These are phyloP conservation scores for Pythium grandisporangium DNA, from an alignment of 352 stramenopile species.

Conservation along the genomic window DNA sequence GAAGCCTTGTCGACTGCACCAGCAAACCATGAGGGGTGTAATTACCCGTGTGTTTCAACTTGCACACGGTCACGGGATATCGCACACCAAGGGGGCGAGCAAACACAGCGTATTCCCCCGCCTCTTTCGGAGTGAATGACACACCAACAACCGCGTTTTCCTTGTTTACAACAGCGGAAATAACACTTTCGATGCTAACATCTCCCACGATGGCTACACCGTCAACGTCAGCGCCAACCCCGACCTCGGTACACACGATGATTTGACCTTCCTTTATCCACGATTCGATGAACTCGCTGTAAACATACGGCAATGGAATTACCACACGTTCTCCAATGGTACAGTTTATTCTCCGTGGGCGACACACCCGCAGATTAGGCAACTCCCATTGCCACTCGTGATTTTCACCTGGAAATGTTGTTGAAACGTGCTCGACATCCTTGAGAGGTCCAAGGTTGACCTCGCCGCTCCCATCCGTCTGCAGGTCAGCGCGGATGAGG, in stretches of 20 bases:
- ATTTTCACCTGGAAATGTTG: slow-evolving; percentile 3
- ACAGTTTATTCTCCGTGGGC: slow-evolving; percentile 20
- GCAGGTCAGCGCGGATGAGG: slow-evolving; percentile 9
- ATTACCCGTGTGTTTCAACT: neutral
- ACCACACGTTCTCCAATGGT: slow-evolving; percentile 16
- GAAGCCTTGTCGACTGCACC: slow-evolving; percentile 11
- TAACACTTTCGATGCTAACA: slow-evolving; percentile 1
- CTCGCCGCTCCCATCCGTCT: slow-evolving; percentile 22
- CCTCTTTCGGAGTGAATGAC: neutral
- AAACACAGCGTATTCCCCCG: slow-evolving; percentile 21
- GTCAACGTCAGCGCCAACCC: neutral
- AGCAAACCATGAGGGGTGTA: slow-evolving; percentile 1
- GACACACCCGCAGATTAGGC: slow-evolving; percentile 17
- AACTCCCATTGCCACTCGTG: slow-evolving; percentile 26
- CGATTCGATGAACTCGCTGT: slow-evolving; percentile 10
- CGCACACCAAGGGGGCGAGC: slow-evolving; percentile 22
- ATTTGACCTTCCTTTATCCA: slow-evolving; percentile 20
- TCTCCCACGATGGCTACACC: slow-evolving; percentile 13
- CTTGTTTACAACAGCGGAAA: slow-evolving; percentile 16
- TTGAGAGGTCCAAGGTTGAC: slow-evolving; percentile 26
- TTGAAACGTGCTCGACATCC: slow-evolving; percentile 10
- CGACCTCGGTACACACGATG: slow-evolving; percentile 19
- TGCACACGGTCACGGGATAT: slow-evolving; percentile 20
- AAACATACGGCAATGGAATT: slow-evolving; percentile 23
- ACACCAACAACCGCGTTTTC: slow-evolving; percentile 6